Evolutionary conservation across 2,329 filamentous ascomycete genomes (phyloP), one percentile per base, ranked within the genome.

Genomic region (Dactylellina cionopaga): DNA sequence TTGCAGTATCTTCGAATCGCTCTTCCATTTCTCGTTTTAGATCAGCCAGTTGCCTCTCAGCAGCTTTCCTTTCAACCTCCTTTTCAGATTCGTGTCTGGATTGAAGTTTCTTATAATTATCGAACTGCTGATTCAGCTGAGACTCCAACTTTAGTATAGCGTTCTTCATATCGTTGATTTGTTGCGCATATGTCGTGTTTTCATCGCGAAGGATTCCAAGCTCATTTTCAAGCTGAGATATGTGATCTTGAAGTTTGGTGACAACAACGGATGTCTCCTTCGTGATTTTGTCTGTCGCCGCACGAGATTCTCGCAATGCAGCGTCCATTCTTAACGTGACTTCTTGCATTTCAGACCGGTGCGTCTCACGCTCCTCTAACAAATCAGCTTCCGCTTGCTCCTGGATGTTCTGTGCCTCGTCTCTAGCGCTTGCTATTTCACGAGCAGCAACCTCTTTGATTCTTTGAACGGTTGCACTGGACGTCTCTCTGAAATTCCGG

Each of bases 51-150:
- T 83, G 80, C 52, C 84, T 79, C 29, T 68, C 63, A 5, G 54
- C 9, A 59, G 60, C 27, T 78, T 77, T 73, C 70, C 73, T 59
- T n/a, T 76, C 62, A 15, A 75, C 74, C 76, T 22, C 81, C 79
- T 58, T 59, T 39, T 74, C 69, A n/a, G 60, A 68, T 33, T 66
- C 62, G 22, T 74, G 60, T 6, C 62, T 44, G n/a, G 58, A 44
- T 22, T 65, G 65, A 2, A 83, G 77, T 70, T 82, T 81, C 55
- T 83, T 83, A 54, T 84, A 80, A 43, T 82, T 81, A 80, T 83
- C 81, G 79, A 84, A 69, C 22, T 76, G 72, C 54, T 79, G 76
- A 47, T 79, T 77, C 11, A 75, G 60, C 29, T 75, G 69, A 31
- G 77, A 80, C 56, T 80, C 83, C 69, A 80, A 74, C 73, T 81